phyloP scores from a whole-genome alignment of 2,329 filamentous ascomycete genomes.

The Zasmidium angulare region DNA sequence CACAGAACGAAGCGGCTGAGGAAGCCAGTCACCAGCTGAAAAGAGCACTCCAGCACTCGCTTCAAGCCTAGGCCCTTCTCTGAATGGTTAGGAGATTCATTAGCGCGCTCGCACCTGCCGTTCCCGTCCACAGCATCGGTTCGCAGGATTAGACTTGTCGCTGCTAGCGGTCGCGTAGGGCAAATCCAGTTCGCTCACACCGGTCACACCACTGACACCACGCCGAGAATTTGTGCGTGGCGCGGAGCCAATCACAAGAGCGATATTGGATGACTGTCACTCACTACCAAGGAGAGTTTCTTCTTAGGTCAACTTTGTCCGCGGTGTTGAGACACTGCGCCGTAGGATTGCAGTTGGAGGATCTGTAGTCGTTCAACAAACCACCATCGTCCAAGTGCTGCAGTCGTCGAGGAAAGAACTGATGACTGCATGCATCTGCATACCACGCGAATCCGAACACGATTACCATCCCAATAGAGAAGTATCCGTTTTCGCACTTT shows the following conservation, averaged over 20 bases:
- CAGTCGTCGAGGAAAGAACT: background rate
- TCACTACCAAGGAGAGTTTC: background rate
- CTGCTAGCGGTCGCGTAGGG: background rate
- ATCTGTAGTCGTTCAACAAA: background rate
- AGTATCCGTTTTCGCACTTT: background rate
- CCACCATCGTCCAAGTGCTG: background rate
- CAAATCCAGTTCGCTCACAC: background rate
- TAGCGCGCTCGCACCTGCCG: background rate
- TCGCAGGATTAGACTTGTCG: too few species aligned
- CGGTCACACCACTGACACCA: background rate
- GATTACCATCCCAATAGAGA: background rate
- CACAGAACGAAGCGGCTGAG: too few species aligned
- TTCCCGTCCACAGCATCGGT: background rate
- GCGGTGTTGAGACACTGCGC: background rate
- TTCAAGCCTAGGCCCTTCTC: background rate
- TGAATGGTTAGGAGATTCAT: background rate
- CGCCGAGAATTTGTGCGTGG: background rate
- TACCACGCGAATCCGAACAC: background rate
- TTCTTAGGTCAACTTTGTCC: background rate
- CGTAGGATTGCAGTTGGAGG: background rate
- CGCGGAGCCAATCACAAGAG: background rate
- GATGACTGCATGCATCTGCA: background rate
- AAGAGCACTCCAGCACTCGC: background rate
- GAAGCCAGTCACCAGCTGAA: background rate
- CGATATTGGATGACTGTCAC: background rate